A percentile compares a stretch with the other conserved stretches of the same genome.
Evolutionary conservation across 2,329 filamentous ascomycete genomes (phyloP).

Genomic region (Cordyceps pruinosa): DNA sequence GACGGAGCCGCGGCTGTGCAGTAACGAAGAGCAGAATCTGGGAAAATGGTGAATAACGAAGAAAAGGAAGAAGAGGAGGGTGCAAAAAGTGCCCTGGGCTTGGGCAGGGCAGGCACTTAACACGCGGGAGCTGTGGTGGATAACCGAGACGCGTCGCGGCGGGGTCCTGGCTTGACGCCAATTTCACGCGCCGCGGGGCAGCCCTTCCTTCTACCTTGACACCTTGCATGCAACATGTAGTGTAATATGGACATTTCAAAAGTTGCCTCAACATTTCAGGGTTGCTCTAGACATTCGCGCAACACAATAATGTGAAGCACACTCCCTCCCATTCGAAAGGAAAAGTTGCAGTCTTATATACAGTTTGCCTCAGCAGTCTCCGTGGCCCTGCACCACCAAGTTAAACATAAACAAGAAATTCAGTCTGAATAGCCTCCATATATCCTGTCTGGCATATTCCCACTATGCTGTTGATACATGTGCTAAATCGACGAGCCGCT

Average conservation of each 20-base stretch:
- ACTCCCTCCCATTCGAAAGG: no score
- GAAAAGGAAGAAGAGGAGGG: neutral
- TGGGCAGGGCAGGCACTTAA: conserved; percentile 27
- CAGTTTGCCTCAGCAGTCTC: neutral
- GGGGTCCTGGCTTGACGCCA: conserved; percentile 13
- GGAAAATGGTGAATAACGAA: neutral
- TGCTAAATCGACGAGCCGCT: neutral
- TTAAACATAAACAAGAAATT: neutral
- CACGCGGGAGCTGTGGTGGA: conserved; percentile 23
- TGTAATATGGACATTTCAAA: no score
- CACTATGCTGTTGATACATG: conserved; percentile 4
- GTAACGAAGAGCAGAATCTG: neutral
- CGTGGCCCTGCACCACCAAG: neutral
- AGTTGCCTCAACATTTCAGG: no score
- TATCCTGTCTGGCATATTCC: neutral
- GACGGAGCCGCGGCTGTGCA: neutral
- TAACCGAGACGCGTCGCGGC: conserved; percentile 25
- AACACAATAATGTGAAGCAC: no score
- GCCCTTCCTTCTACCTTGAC: no score
- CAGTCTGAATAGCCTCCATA: neutral
- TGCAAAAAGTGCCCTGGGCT: conserved; percentile 14
- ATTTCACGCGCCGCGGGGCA: conserved; percentile 16
- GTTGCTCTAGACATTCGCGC: no score
- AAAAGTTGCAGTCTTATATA: no score
- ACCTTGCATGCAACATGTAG: no score